A percentile compares a stretch with the other conserved stretches of the same genome.
Evolutionary conservation across 768 basidiomycete genomes (phyloP).

Genomic region (Termitomyces sp.): DNA sequence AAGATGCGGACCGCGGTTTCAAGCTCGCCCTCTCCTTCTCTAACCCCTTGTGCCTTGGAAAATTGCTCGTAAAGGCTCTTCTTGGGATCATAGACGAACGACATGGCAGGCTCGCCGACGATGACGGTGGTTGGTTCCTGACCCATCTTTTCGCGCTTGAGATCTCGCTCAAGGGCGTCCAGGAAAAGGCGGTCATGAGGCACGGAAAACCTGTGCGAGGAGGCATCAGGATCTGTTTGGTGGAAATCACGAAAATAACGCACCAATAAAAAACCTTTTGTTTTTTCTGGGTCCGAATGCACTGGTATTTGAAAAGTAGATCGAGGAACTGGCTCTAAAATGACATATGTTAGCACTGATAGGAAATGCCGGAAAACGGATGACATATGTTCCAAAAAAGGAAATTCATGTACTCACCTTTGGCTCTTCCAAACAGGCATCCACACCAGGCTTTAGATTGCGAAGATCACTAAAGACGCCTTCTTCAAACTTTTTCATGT

Average conservation of each 20-base stretch:
- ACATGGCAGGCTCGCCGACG: slow-evolving; percentile 75
- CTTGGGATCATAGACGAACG: slow-evolving; percentile 85
- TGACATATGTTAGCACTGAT: background rate
- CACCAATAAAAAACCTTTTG: slow-evolving; percentile 99
- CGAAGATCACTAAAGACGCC: slow-evolving; percentile 91
- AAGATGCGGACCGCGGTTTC: slow-evolving; percentile 28
- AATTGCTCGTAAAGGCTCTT: slow-evolving; percentile 89
- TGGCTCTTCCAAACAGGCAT: slow-evolving; percentile 93
- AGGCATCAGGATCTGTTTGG: background rate
- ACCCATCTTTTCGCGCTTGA: slow-evolving; percentile 92
- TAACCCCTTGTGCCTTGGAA: slow-evolving; percentile 36
- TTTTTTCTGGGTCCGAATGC: slow-evolving; percentile 97
- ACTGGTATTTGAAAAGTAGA: slow-evolving; percentile 91
- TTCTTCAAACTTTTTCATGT: slow-evolving; percentile 97
- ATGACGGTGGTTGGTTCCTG: slow-evolving; percentile 75
- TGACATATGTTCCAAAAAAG: background rate
- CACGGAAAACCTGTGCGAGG: slow-evolving; percentile 76
- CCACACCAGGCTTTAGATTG: slow-evolving; percentile 89
- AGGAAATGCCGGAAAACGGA: background rate
- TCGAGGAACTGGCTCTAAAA: slow-evolving; percentile 86
- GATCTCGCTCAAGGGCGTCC: slow-evolving; percentile 92
- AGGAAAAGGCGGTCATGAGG: slow-evolving; percentile 96
- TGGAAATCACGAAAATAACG: slow-evolving; percentile 18
- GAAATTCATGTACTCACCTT: slow-evolving; percentile 50
- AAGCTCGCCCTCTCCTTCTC: slow-evolving; percentile 36